A percentile compares a stretch with the other conserved stretches of the same genome.
phyloP scores from a whole-genome alignment of 73 alveolate species.

The Tetrahymena borealis region DNA sequence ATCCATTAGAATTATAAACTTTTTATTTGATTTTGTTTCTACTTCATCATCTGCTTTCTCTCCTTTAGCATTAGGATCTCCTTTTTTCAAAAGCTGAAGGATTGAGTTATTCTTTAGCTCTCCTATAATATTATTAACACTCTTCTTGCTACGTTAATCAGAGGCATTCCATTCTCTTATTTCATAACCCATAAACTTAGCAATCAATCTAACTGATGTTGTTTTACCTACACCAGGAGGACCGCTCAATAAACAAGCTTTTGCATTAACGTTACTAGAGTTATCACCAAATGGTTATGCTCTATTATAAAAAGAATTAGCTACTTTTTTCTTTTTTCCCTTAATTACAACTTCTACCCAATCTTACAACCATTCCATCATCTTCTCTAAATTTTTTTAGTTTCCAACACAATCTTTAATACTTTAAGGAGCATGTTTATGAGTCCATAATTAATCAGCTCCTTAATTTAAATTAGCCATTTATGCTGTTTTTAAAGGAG shows the following conservation, averaged over 20 bases:
- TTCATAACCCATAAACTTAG: slow-evolving; percentile 78
- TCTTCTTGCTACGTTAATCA: slow-evolving; percentile 79
- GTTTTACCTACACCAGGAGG: slow-evolving; percentile 99
- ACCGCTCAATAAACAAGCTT: slow-evolving; percentile 92
- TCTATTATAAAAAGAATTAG: background rate
- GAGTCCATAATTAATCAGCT: slow-evolving; percentile 76
- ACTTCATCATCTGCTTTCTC: background rate
- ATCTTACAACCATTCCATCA: slow-evolving; percentile 88
- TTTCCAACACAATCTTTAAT: slow-evolving; percentile 88
- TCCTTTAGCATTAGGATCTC: background rate
- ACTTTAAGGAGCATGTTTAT: slow-evolving; percentile 80
- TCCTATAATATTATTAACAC: slow-evolving; percentile 60
- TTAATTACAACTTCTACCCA: slow-evolving; percentile 86
- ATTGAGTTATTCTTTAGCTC: slow-evolving; percentile 52
- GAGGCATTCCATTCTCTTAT: slow-evolving; percentile 92
- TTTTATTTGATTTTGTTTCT: slow-evolving; percentile 57
- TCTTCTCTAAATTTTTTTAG: slow-evolving; percentile 62
- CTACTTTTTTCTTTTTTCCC: slow-evolving; percentile 75
- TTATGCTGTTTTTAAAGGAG: background rate
- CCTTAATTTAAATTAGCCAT: background rate
- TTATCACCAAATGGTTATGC: slow-evolving; percentile 53
- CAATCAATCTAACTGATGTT: slow-evolving; percentile 81
- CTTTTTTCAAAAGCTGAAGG: slow-evolving; percentile 30
- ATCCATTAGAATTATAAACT: slow-evolving; percentile 93
- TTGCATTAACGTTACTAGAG: slow-evolving; percentile 77